A percentile compares a stretch with the other conserved stretches of the same genome.
phyloP scores from a whole-genome alignment of 2,329 filamentous ascomycete genomes.

The Dothidotthia symphoricarpi region DNA sequence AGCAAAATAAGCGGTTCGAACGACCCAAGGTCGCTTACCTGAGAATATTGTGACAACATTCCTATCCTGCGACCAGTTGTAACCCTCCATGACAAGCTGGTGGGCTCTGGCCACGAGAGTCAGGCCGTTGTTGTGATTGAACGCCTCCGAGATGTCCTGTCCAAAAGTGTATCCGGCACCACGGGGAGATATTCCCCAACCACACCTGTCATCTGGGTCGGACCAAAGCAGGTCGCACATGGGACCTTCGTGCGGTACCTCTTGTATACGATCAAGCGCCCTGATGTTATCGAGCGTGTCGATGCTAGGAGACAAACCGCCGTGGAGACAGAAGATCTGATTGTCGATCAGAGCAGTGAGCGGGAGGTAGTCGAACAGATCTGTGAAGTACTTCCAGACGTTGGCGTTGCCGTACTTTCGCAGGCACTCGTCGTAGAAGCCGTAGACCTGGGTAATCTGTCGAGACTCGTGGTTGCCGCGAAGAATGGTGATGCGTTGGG shows the following conservation, averaged over 20 bases:
- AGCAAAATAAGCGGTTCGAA: too few species aligned
- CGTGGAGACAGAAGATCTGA: slow-evolving; percentile 71
- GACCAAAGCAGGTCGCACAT: slow-evolving; percentile 78
- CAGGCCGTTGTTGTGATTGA: slow-evolving; percentile 98
- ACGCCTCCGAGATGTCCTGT: slow-evolving; percentile 96
- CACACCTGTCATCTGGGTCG: slow-evolving; percentile 93
- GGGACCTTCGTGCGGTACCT: slow-evolving; percentile 74
- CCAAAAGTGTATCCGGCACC: slow-evolving; percentile 94
- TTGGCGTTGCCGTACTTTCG: slow-evolving; percentile 76
- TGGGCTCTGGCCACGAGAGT: slow-evolving; percentile 94
- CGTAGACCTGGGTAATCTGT: slow-evolving; percentile 76
- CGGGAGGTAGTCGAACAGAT: slow-evolving; percentile 75
- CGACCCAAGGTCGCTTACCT: slow-evolving; percentile 40
- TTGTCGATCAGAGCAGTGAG: slow-evolving; percentile 65
- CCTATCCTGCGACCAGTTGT: slow-evolving; percentile 98
- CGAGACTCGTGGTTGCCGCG: slow-evolving; percentile 84
- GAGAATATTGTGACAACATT: slow-evolving; percentile 99
- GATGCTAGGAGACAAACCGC: slow-evolving; percentile 70
- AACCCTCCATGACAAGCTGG: slow-evolving; percentile 98
- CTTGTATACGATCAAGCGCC: slow-evolving; percentile 54
- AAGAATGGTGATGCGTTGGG: slow-evolving; percentile 95
- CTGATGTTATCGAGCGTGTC: slow-evolving; percentile 70
- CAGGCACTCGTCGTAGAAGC: slow-evolving; percentile 75
- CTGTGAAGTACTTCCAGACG: slow-evolving; percentile 76
- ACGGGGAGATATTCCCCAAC: slow-evolving; percentile 93